Base-by-base conservation (phyloP, 2,329 filamentous ascomycete species). In the Exophiala sp. region DNA sequence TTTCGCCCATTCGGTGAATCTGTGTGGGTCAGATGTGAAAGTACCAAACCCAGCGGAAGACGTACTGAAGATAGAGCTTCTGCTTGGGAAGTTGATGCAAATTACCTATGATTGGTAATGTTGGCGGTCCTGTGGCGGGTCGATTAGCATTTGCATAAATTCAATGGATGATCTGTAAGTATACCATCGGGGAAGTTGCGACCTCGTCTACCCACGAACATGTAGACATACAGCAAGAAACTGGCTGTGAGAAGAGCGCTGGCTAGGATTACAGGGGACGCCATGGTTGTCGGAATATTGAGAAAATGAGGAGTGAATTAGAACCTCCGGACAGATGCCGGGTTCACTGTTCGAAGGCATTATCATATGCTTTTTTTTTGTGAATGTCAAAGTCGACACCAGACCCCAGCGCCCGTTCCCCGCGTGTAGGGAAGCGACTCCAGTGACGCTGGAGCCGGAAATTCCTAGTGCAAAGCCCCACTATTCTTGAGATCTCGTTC, bases 51-150 rank as follows among this genome's bases (percentile, higher is more conserved):
- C 14, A 16, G 7, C 34, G 14, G 3, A 20, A n/a, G 41, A 49
- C 55, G 35, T 58, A 68, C 65, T 66, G 61, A 3, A 66, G 47
- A 57, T 67, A 63, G 1, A 64, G 58, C 4, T 66, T 63, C 21
- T 66, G 67, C 41, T 58, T 65, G 3, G 70, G 68, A 20, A 74
- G 66, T 50, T 72, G 68, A 35, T 70, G 68, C 5, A 81, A 61
- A 42, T 81, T 81, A 3, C 79, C 79, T 9, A 81, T 63, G 1
- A 76, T 41, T 0, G 74, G 74, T 1, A 75, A 29, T 1, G 71
- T 73, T 12, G 69, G 71, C 8, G 74, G 74, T 0, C 73, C 73
- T 57, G 14, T 6, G 18, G 14, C 29, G 5, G 20, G 2, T n/a
- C 8, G 16, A 24, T 33, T 18, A 21, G 32, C 14, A 20, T 43